Evolutionary conservation across 176 grass and related monocot species (phyloP), one percentile per base, ranked within the genome.

Genomic region (Musa itinerans): DNA sequence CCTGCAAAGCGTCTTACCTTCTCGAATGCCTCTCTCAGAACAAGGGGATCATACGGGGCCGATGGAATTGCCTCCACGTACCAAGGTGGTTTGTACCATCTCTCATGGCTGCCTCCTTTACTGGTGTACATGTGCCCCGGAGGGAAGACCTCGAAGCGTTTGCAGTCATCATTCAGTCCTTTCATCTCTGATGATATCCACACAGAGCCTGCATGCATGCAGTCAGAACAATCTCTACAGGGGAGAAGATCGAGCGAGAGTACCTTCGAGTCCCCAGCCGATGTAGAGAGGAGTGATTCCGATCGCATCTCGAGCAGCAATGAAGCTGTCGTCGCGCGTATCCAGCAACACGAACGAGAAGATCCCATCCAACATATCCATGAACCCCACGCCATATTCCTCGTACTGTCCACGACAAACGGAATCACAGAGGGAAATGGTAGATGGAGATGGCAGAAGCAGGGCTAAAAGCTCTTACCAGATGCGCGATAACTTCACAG

Each of bases 111-210:
- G 12, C 80, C 86, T 63, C 25, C 26, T 79, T 71, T 84, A 76
- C 91, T 91, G 13, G 95, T 92, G 88, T 92, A 99, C 11, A 94
- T 67, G 79, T 86, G 81, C 2, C 95, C 88, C 17, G 95, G 91
- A n/a, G 83, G 95, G 84, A 94, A 99, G 22, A 83, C 75, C 73
- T 94, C 88, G 78, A 94, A 99, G 17, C 83, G 72, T 20, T 87
- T 85, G 74, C 90, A 94, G 62, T 99, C 95, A 50, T 99, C 95
- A 70, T 92, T 83, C 75, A 94, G 77, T 65, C 81, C 95, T 81
- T 99, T 99, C 91, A 99, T 86, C 81, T 99, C 95, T 0, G 95
- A 99, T 14, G 95, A 83, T 34, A 99, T 77, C 95, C 95, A 99
- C 12, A 94, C 72, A 85, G 91, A 91, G 19, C 90, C 95, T 94